Conservation (phyloP, 2,329 filamentous ascomycete genomes). For the Aquanectria penicillioides region DNA sequence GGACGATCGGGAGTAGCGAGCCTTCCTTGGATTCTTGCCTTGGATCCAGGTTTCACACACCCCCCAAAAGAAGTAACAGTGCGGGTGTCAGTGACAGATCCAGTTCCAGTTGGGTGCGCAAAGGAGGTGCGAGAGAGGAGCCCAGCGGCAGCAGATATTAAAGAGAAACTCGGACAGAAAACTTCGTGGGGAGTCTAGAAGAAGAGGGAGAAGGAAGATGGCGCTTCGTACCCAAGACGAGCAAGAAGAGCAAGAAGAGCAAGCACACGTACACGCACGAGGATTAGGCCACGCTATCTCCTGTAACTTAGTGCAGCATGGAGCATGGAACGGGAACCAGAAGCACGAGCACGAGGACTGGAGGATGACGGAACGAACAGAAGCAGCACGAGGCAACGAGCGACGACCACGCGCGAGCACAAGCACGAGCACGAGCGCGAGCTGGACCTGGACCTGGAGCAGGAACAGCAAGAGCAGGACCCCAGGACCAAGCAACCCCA, state of each 20-base stretch:
- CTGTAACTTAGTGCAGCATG: not conserved
- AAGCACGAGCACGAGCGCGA: constrained; percentile 26
- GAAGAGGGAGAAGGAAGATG: constrained; percentile 11
- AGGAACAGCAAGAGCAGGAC: constrained; percentile 12
- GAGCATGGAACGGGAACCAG: constrained; percentile 1
- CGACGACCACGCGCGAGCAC: constrained; percentile 3
- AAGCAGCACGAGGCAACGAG: not conserved
- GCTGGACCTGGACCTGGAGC: no score
- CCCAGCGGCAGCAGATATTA: constrained; percentile 6
- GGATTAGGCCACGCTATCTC: not conserved
- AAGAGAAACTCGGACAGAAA: not conserved
- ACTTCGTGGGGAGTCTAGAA: no score
- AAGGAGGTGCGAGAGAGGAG: not conserved
- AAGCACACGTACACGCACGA: constrained; percentile 16
- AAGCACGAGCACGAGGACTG: constrained; percentile 16
- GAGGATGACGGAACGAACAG: no score
- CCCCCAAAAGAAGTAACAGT: not conserved
- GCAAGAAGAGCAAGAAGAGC: constrained; percentile 26
- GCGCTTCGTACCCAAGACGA: no score
- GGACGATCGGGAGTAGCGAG: constrained; percentile 1
- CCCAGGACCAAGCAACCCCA: constrained; percentile 1
- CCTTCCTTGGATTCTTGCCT: constrained; percentile 2
- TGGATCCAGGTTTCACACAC: constrained; percentile 10
- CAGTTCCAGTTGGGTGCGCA: constrained; percentile 3
- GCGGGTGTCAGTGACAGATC: not conserved